Percentiles rank a stretch among this genome's conserved stretches.
Evolutionary conservation across 192 early-diverging fungal genomes (phyloP).

Genomic region (Linderina pennispora): DNA sequence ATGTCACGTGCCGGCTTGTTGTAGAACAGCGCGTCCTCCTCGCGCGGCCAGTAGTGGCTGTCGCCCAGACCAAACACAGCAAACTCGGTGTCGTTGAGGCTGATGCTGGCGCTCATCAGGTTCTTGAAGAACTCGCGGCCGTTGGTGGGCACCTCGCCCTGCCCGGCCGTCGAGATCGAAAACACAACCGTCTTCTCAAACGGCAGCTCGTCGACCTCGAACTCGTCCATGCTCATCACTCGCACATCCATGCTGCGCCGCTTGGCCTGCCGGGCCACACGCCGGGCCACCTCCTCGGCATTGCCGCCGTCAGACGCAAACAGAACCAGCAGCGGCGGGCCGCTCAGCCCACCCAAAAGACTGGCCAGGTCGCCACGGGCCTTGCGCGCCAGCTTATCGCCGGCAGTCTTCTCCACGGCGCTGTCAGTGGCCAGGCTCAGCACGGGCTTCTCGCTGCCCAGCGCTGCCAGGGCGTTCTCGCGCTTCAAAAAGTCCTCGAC

Average conservation of each 20-base stretch:
- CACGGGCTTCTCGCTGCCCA: slow-evolving; percentile 62
- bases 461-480: slow-evolving; percentile 75
- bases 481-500: slow-evolving; percentile 76
- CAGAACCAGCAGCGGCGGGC: slow-evolving; percentile 75
- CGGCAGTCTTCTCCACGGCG: slow-evolving; percentile 58
- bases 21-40: slow-evolving; percentile 85
- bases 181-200: slow-evolving; percentile 74
- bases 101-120: slow-evolving; percentile 53
- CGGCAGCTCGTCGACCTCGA: slow-evolving; percentile 69
- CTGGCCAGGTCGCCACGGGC: slow-evolving; percentile 62
- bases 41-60: slow-evolving; percentile 93
- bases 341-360: slow-evolving; percentile 67
- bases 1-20: slow-evolving; percentile 87
- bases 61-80: slow-evolving; percentile 91
- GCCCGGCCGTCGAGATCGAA: slow-evolving; percentile 83
- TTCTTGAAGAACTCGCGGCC: slow-evolving; percentile 83
- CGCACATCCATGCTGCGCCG: slow-evolving; percentile 76
- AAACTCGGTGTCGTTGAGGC: slow-evolving; percentile 62
- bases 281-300: slow-evolving; percentile 77
- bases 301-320: slow-evolving; percentile 92
- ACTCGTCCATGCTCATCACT: slow-evolving; percentile 78
- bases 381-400: slow-evolving; percentile 51
- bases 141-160: slow-evolving; percentile 95
- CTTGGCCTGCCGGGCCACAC: slow-evolving; percentile 74
- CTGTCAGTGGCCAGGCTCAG: slow-evolving; percentile 48